Base-by-base conservation (phyloP, 805 yeast species). In the Lachancea meyersii region DNA sequence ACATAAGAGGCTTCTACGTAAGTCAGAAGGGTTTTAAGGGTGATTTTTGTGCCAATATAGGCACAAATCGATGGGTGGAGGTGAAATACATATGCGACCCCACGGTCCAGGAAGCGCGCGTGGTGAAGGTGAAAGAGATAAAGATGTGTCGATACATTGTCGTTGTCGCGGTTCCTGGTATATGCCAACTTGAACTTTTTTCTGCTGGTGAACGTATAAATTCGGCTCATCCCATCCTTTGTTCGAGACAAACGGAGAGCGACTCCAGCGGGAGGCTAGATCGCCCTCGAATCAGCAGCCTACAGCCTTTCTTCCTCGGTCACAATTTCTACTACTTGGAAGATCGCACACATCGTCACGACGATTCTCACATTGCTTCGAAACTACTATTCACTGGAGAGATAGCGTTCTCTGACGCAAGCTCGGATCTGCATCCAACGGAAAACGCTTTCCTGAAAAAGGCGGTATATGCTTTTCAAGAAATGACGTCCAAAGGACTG, bases 61-160 rank as follows among this genome's bases (percentile, higher is more conserved):
- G 69, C 2, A 55, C 62, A 21, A 74, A 74, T 2, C 69, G 91
- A 40, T 54, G 67, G 3, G 65, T 76, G 3, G 83, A 80, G 43
- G 62, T 83, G 4, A 72, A 71, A 38, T 81, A 76, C 54, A 65
- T 68, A 27, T 83, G 91, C 58, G 74, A 73, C 45, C 69, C 70
- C 3, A 51, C 53, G 10, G 52, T 55, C 16, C 47, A 47, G 20
- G 52, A 49, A 4, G 55, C 57, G 36, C 55, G 55, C 9, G 58
- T 65, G 16, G 46, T 50, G 20, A 71, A 71, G 54, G 68, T 77
- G 3, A 62, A 62, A 38, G 88, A 81, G 57, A 60, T 69, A 24
- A 70, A 68, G 42, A 76, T 81, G 0, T 81, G 88, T 55, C 72
- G 71, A 35, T 81, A 81, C 53, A 68, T 68, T 48, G 68, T 78